These are phyloP conservation scores for Huiozyma naganishii DNA, from an alignment of 805 yeast genomes.

Conservation along the genomic window DNA sequence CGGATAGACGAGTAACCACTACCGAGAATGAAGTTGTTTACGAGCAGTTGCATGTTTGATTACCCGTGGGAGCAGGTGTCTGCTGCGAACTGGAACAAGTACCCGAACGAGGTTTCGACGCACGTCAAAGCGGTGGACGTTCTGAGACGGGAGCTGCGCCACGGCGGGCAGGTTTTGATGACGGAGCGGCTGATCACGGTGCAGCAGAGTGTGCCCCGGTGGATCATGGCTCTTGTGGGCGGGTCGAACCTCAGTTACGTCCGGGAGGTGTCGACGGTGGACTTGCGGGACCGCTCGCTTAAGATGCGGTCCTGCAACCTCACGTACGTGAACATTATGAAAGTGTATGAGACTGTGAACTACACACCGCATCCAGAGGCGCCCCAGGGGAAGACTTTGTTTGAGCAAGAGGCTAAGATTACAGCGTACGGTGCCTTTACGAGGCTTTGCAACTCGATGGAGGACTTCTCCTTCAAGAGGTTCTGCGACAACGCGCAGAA, in stretches of 20 bases:
- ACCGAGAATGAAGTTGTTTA: constrained; percentile 65
- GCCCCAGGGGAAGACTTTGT: constrained; percentile 44
- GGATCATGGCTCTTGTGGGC: constrained; percentile 69
- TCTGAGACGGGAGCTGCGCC: constrained; percentile 56
- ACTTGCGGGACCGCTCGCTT: constrained; percentile 49
- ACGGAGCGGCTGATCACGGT: constrained; percentile 87
- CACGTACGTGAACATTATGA: constrained; percentile 64
- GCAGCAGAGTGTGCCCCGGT: constrained; percentile 72
- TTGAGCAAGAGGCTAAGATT: constrained; percentile 77
- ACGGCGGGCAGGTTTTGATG: constrained; percentile 41
- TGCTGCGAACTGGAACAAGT: constrained; percentile 93
- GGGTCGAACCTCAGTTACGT: constrained; percentile 66
- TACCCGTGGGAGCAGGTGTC: constrained; percentile 93
- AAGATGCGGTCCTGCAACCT: constrained; percentile 78
- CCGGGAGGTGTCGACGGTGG: constrained; percentile 81
- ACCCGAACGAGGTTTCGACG: constrained; percentile 87
- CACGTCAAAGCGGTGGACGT: constrained; percentile 94
- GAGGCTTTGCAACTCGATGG: constrained; percentile 68
- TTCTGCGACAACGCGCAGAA: constrained; percentile 77
- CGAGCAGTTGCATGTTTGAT: constrained; percentile 54
- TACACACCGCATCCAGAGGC: constrained; percentile 58
- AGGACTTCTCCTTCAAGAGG: constrained; percentile 85
- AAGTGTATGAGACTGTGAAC: constrained; percentile 78
- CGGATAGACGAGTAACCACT: neutral
- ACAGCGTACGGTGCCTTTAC: constrained; percentile 70